Evolutionary conservation across 106 monocot species (phyloP), one percentile per base, ranked within the genome.

Genomic region (Xerophyta viscosa): DNA sequence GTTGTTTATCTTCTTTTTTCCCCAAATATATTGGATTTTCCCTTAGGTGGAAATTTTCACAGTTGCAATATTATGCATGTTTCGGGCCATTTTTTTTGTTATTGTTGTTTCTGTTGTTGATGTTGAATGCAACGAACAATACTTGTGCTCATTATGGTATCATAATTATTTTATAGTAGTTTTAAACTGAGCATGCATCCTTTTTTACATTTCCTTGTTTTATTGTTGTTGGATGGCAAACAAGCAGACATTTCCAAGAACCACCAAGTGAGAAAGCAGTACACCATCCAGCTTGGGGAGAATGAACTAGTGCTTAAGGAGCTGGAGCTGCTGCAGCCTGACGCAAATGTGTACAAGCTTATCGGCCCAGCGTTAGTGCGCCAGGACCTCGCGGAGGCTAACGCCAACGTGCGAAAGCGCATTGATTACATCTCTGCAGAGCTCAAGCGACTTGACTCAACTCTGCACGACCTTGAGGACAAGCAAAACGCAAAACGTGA

Each of bases 301-400:
- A 94, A 94, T 66, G 88, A 94, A 62, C 88, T 94, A 50, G 94
- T 94, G 15, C 71, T 88, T 70, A 88, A 88, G 90, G 88, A 94
- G 54, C 27, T 94, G 45, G 84, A 94, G 29, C 33, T 94, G 28
- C 37, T 94, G 56, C 67, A 63, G 11, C 80, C 81, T n/a, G 75
- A 73, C 18, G 74, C 94, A 15, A 88, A 84, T 27, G 94, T 88
- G 24, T 94, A 81, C 66, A 94, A 94, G 77, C 62, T 94, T 41
- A 94, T 94, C 12, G 94, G 94, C 11, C 94, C 94, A 6, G 88
- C 88, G 51, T 72, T 94, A 15, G 84, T 88, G 63, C 88, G 84
- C 72, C 94, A 94, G 71, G 94, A 94, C 45, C 72, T 94, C 6
- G 88, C 88, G 3, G 94, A 88, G 80, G 94, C 94, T 6, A 78